Conservation (phyloP, 345 rosid genomes). For the Pistacia atlantica region DNA sequence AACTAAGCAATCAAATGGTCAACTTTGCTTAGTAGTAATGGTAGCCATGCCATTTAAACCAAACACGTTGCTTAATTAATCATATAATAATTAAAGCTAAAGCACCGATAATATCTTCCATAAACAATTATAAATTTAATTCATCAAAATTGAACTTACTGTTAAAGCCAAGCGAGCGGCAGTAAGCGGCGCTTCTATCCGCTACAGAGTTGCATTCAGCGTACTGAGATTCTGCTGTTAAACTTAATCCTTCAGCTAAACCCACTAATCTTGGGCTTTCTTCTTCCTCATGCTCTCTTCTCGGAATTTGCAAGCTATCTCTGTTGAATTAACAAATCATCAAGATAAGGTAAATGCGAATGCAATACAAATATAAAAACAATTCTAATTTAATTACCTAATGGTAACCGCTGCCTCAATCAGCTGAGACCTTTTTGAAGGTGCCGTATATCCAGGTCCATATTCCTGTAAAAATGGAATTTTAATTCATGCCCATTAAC, state of each 20-base stretch:
- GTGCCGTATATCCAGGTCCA: conserved; percentile 69
- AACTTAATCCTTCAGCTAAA: conserved; percentile 29
- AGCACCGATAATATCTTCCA: no score
- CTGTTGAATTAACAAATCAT: conserved; percentile 31
- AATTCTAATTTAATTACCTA: conserved; percentile 42
- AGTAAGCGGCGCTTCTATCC: conserved; percentile 53
- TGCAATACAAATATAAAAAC: background rate
- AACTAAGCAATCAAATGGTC: background rate
- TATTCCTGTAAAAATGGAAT: conserved; percentile 51
- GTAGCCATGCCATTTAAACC: no score
- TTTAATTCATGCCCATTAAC: background rate
- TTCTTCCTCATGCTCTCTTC: conserved; percentile 34
- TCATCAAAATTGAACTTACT: conserved; percentile 40
- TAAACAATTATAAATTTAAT: no score
- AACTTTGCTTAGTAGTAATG: background rate
- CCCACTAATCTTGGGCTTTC: conserved; percentile 22
- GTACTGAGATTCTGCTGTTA: conserved; percentile 24
- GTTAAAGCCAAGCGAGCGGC: conserved; percentile 61
- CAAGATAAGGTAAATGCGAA: no score
- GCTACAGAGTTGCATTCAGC: conserved; percentile 51
- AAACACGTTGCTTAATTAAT: no score
- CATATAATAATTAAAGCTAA: background rate
- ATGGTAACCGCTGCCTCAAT: conserved; percentile 59
- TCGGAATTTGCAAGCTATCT: conserved; percentile 52
- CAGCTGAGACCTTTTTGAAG: conserved; percentile 56